A percentile compares a stretch with the other conserved stretches of the same genome.
phyloP scores from a whole-genome alignment of 495 filamentous ascomycete genomes.

The Parmelia sp. region DNA sequence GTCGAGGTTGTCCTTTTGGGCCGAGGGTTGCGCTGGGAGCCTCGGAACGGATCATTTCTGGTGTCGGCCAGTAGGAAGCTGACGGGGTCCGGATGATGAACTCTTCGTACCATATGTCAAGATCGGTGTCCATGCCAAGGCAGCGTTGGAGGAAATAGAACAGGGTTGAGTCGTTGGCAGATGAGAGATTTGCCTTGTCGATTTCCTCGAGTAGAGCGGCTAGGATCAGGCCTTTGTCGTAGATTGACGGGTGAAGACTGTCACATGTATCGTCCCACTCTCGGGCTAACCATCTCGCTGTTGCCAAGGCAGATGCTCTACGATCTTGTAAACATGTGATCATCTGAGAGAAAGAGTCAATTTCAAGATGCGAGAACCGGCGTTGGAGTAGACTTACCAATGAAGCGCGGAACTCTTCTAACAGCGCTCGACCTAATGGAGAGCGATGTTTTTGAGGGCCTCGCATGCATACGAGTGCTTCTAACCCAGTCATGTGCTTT shows the following conservation, averaged over 20 bases:
- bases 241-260: neutral
- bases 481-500: slow-evolving; percentile 1
- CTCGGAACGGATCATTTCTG: neutral
- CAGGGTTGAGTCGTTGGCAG: neutral
- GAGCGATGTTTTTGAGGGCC: slow-evolving; percentile 4
- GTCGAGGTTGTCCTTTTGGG: slow-evolving; percentile 1
- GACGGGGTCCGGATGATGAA: slow-evolving; percentile 2
- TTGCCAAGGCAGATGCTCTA: neutral
- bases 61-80: neutral
- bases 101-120: slow-evolving; percentile 3
- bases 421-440: neutral
- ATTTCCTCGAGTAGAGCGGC: neutral
- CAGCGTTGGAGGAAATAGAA: slow-evolving; percentile 6
- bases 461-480: neutral
- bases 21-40: neutral
- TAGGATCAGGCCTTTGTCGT: neutral
- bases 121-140: slow-evolving; percentile 5
- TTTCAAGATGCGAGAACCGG: neutral
- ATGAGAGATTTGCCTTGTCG: neutral
- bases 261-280: neutral
- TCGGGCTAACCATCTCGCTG: neutral
- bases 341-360: neutral
- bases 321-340: neutral
- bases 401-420: neutral
- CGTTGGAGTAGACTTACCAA: neutral